Base-by-base conservation (phyloP, 177 flowering plant species). In the Tripterygium wilfordii region DNA sequence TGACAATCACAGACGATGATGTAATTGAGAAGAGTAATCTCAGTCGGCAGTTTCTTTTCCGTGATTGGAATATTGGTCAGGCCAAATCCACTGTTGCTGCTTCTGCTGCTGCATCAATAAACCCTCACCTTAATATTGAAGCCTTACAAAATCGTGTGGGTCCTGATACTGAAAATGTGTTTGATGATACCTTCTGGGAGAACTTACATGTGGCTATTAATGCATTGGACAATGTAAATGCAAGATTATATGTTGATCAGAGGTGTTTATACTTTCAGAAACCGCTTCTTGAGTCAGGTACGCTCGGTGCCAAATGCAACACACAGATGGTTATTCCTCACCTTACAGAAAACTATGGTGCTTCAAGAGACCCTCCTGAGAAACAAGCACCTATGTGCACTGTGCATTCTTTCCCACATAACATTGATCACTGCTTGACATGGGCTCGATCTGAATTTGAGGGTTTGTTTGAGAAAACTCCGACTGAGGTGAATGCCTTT, bases 1-100 rank as follows among this genome's bases (percentile, higher is more conserved):
- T 90, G 26, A 84, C 85, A 25, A 54, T 90, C 22, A 90, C 97
- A 2, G 94, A 90, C 61, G 97, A 90, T 70, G 96, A 87, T 71
- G 96, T 90, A 15, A 90, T 87, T 50, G 96, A 87, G 66, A 90
- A 90, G 74, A 90, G 94, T 62, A 90, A 90, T 53, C 91, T 82
- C 14, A 90, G 94, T 48, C 66, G 97, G 57, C 97, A 90, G 57
- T 87, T 90, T 53, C 80, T 90, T 14, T 90, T 90, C 60, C 86
- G 96, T 17, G 91, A 90, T 62, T 84, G 97, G 96, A 90, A 90
- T 53, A 90, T 87, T 35, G 97, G 97, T 36, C 97, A 90, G 67
- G 94, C 97, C 6, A 84, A 87, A 62, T 87, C 96, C n/a, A 82
- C 96, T 1, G 91, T 90, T 53, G 97, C 94, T 56, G 94, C 87